These are phyloP conservation scores for Colletotrichum incanum DNA, from an alignment of 2,329 filamentous ascomycete species.

Conservation along the genomic window DNA sequence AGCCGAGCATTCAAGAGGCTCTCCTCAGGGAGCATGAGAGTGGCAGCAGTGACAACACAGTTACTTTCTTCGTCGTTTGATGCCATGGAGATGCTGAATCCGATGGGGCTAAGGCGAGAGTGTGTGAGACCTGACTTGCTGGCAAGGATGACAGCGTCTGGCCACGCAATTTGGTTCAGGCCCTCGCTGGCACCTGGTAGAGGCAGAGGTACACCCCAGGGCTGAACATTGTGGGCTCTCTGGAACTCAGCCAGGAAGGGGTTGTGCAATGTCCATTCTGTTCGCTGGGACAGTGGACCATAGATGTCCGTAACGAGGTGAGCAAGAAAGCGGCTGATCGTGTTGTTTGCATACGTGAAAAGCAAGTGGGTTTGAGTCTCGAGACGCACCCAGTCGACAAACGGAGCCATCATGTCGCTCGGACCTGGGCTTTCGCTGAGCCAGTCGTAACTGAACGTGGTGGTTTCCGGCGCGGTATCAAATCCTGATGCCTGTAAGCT, in stretches of 20 bases:
- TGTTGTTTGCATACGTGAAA: not conserved
- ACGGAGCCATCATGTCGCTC: not conserved
- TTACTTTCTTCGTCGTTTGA: not conserved
- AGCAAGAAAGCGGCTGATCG: not conserved
- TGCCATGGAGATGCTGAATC: conserved; percentile 5
- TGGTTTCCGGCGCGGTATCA: conserved; percentile 5
- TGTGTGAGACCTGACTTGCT: not conserved
- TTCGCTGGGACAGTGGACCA: not conserved
- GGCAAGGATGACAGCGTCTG: not conserved
- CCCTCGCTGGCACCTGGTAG: not conserved
- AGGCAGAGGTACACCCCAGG: conserved; percentile 6
- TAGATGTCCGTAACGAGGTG: conserved; percentile 20
- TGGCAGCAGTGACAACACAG: not conserved
- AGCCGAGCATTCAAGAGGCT: not conserved
- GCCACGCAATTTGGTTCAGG: conserved; percentile 4
- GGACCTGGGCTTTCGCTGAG: not conserved
- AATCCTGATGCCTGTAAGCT: not conserved
- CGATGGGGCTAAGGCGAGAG: not conserved
- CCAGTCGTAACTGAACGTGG: conserved; percentile 7
- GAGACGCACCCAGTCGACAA: conserved; percentile 22
- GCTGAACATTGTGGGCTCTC: not conserved
- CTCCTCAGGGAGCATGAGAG: not conserved
- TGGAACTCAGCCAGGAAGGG: conserved; percentile 21
- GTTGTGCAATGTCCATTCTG: conserved; percentile 9
- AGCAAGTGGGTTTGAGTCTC: not conserved